Conservation (phyloP, 805 yeast genomes). For the Metschnikowia lochheadii region DNA sequence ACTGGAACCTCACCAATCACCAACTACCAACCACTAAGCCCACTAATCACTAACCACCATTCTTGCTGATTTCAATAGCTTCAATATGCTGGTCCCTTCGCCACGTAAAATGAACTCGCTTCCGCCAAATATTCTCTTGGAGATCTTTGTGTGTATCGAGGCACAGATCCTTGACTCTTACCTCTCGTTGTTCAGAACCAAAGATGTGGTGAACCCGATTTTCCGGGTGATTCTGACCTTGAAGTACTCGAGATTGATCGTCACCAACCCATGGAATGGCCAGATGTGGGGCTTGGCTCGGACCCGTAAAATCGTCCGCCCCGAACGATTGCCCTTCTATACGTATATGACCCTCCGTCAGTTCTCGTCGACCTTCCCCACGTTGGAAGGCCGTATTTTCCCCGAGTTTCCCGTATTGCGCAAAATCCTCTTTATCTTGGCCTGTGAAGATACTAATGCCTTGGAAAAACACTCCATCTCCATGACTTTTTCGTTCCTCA, state of each 20-base stretch:
- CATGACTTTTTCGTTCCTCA: background rate
- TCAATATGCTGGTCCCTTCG: background rate
- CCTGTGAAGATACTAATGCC: slow-evolving; percentile 1
- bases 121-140: slow-evolving; percentile 1
- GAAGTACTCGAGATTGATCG: slow-evolving; percentile 4
- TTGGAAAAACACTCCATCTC: background rate
- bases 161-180: background rate
- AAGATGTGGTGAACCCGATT: background rate
- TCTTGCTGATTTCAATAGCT: slow-evolving; percentile 2
- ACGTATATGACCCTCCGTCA: slow-evolving; percentile 3
- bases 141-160: slow-evolving; percentile 3
- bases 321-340: slow-evolving; percentile 3
- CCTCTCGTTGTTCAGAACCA: background rate
- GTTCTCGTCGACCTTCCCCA: background rate
- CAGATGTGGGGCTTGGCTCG: slow-evolving; percentile 6
- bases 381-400: background rate
- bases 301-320: slow-evolving; percentile 1
- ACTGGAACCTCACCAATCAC: background rate
- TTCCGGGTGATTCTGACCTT: slow-evolving; percentile 6
- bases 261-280: slow-evolving; percentile 7
- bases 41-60: background rate
- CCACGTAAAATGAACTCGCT: background rate
- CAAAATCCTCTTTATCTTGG: slow-evolving; percentile 1
- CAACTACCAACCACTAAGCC: too few relatives aligned
- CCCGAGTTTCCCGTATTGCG: slow-evolving; percentile 4